These are phyloP conservation scores for Geotrichum carabidarum DNA, from an alignment of 1,139 yeast species.

Conservation along the genomic window DNA sequence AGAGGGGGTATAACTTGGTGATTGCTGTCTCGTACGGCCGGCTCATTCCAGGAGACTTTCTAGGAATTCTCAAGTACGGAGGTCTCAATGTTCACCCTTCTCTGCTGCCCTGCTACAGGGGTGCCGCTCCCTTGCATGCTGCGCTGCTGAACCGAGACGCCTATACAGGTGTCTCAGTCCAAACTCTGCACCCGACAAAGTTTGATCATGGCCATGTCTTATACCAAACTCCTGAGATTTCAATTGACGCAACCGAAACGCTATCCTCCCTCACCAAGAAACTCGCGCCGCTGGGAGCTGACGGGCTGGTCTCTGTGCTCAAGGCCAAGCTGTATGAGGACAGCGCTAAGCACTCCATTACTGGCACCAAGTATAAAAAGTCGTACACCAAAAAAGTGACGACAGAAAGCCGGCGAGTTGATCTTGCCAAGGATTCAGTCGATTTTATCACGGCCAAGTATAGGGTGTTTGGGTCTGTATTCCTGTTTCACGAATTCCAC, in stretches of 20 bases:
- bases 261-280: slow-evolving; percentile 42
- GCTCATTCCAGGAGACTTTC: slow-evolving; percentile 61
- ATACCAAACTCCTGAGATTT: slow-evolving; percentile 14
- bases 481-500: slow-evolving; percentile 44
- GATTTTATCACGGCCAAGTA: slow-evolving; percentile 43
- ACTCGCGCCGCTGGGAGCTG: slow-evolving; percentile 58
- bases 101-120: slow-evolving; percentile 72
- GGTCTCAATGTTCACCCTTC: slow-evolving; percentile 94
- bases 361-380: slow-evolving; percentile 32
- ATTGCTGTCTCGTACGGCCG: slow-evolving; percentile 88
- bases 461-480: slow-evolving; percentile 58
- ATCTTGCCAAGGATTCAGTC: slow-evolving; percentile 45
- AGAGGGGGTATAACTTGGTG: slow-evolving; percentile 51
- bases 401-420: slow-evolving; percentile 41
- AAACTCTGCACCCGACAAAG: slow-evolving; percentile 78
- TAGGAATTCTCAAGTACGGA: slow-evolving; percentile 49
- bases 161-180: slow-evolving; percentile 79
- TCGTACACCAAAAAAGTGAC: slow-evolving; percentile 58
- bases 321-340: slow-evolving; percentile 35
- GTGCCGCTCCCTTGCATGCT: slow-evolving; percentile 86
- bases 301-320: slow-evolving; percentile 48
- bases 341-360: slow-evolving; percentile 9
- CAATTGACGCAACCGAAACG: slow-evolving; percentile 30
- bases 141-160: slow-evolving; percentile 62
- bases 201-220: slow-evolving; percentile 78